Evolutionary conservation across 129 eudicot species (phyloP).

Genomic region (Saussurea involucrata): DNA sequence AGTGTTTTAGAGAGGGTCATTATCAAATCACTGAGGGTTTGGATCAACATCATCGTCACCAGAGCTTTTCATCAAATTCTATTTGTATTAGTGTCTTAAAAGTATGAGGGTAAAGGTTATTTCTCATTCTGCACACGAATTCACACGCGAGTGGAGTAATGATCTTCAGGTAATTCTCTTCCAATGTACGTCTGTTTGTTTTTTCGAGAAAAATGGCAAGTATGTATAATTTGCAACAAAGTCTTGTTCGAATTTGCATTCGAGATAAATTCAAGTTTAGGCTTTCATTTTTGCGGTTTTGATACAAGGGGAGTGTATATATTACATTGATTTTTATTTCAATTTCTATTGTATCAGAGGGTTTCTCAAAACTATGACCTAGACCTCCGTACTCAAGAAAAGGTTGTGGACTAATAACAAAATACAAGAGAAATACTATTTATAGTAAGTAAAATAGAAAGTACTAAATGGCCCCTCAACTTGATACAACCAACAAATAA

Average conservation of each 20-base stretch:
- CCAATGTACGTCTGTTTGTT: not conserved
- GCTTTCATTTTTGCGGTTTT: not conserved
- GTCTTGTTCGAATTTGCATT: no score
- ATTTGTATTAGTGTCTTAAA: not conserved
- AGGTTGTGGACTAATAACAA: no score
- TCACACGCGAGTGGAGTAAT: conserved; percentile 85
- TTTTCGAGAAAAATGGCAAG: not conserved
- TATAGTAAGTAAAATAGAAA: no score
- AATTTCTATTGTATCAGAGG: conserved; percentile 42
- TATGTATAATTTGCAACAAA: no score
- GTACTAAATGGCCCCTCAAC: no score
- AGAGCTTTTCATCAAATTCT: no score
- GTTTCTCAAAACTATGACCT: conserved; percentile 81
- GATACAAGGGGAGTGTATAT: not conserved
- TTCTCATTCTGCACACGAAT: conserved; percentile 83
- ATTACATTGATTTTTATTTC: not conserved
- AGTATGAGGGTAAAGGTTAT: conserved; percentile 82
- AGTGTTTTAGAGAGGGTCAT: no score
- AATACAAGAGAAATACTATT: no score
- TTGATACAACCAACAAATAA: no score
- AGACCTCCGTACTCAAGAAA: conserved; percentile 79
- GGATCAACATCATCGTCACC: no score
- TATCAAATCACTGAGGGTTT: no score
- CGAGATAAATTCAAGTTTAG: no score
- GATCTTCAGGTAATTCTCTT: conserved; percentile 69